Base-by-base conservation (phyloP, 2,329 filamentous ascomycete species). In the Hypomyces perniciosus region DNA sequence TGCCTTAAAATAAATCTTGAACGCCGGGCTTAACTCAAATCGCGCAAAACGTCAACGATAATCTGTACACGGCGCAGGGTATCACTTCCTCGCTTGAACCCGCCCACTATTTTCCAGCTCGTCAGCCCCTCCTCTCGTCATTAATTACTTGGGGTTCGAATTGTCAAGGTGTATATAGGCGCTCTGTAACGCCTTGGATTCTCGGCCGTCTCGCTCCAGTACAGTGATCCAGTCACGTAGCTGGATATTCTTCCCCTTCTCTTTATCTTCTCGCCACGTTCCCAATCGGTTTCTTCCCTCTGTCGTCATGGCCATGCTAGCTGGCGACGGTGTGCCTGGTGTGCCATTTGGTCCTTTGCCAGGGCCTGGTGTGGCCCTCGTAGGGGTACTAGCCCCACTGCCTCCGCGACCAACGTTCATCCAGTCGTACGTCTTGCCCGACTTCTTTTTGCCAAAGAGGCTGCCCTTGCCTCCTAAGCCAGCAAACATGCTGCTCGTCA, bases 211-310 rank as follows among this genome's bases (percentile, higher is more conserved):
- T 46, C 83, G 76, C 66, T 96, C 91, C 43, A 96, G 75, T 53
- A 88, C 87, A 20, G 81, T 76, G 12, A 95, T 74, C 73, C 90
- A 84, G 67, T 96, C 92, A 49, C 92, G 80, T 47, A 95, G 73
- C 70, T 96, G 90, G 44, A 96, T 88, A 28, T 85, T 84, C 58
- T 78, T 80, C 31, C 89, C 90, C 63, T 85, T 86, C 26, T 85
- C 82, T 48, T 81, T 83, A 60, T 90, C 85, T 67, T 96, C 90
- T 53, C 88, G 80, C 79, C 85, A 88, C 12, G 79, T 77, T n/a
- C 88, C 88, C 35, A 89, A 71, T 48, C 83, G 80, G 48, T 83
- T 81, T 27, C 80, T 76, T 12, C 80, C 78, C 33, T 81, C 78
- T 2, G 73, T 76, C 4, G 81, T 80, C 51, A 86, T 66, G 39